Evolutionary conservation across 495 filamentous ascomycete genomes (phyloP).

Genomic region (Aspergillus indologenus): DNA sequence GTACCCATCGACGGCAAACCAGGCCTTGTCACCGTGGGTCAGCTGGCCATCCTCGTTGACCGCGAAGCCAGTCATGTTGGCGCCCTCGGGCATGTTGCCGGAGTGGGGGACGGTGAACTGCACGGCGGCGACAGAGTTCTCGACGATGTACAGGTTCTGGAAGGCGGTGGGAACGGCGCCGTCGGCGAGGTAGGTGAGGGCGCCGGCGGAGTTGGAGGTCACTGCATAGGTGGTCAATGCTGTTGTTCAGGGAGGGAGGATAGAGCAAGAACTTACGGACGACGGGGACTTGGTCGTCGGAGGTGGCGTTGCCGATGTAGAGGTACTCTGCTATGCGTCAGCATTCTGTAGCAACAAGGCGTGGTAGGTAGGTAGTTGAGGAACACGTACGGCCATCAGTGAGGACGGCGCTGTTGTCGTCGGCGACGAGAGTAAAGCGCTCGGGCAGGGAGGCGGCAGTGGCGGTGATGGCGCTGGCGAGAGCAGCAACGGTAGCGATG

Average conservation of each 20-base stretch:
- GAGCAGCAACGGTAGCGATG: constrained; percentile 24
- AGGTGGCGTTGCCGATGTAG: constrained; percentile 25
- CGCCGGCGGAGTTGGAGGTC: constrained; percentile 16
- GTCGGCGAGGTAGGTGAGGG: constrained; percentile 27
- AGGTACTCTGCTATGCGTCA: constrained; percentile 18
- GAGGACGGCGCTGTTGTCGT: constrained; percentile 30
- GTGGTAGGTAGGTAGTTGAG: neutral
- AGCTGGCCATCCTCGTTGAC: constrained; percentile 30
- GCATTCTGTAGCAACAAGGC: constrained; percentile 1
- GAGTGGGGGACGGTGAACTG: constrained; percentile 34
- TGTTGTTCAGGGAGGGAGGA: neutral
- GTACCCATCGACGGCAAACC: constrained; percentile 29
- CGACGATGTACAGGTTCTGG: constrained; percentile 33
- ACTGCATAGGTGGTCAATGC: constrained; percentile 15
- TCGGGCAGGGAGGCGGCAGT: constrained; percentile 28
- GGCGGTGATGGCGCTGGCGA: constrained; percentile 26
- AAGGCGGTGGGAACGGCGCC: constrained; percentile 25
- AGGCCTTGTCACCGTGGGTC: constrained; percentile 26
- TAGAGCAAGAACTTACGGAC: constrained; percentile 24
- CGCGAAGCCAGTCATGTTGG: constrained; percentile 26
- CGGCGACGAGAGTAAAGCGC: constrained; percentile 34
- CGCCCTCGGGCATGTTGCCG: constrained; percentile 26
- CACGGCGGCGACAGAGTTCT: constrained; percentile 22
- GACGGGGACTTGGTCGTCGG: constrained; percentile 21
- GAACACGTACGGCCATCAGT: constrained; percentile 31